Base-by-base conservation (phyloP, 495 filamentous ascomycete species). In the Penicillium chermesinum region DNA sequence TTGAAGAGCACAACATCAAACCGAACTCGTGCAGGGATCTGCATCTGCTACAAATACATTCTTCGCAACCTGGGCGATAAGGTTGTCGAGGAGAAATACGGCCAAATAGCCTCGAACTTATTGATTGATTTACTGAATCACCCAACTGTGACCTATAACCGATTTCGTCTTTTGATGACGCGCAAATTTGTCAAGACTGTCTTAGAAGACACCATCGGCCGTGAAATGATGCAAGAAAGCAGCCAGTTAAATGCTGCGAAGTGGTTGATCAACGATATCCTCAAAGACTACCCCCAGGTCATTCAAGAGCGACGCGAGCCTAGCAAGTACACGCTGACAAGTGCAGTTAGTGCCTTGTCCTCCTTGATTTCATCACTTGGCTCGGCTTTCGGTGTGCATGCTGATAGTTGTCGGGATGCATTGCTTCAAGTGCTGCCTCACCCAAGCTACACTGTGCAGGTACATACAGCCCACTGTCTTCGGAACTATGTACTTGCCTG, bases 251-350 rank as follows among this genome's bases (percentile, higher is more conserved):
- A 82, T 55, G 90, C 88, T 22, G 87, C 89, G 5, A 89, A 81
- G 52, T 81, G 78, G 51, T 69, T 99, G 39, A 78, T 96, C 56
- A 96, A 95, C 60, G 82, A 88, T 49, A 75, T 95, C 37, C 77
- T 97, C 36, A 97, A 94, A 64, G 93, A 97, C 57, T 97, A 93
- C 42, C 94, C 93, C 2, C 89, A 95, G 61, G 87, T 86, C 10
- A 70, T 97, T 40, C 94, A 95, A 63, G 93, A 99, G 56, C 82
- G 86, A 38, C 82, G 88, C 1, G 91, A 96, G 55, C 93, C 94
- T 15, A 83, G 78, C 46, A 99, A 99, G 59, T 84, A 95, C 57
- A 83, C 85, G 1, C 63, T 99, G 33, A 82, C 84, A 21, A 85
- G 85, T 32, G 77, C 89, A 15, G 67, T 99, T 19, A 88, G 88